Base-by-base conservation (phyloP, 345 rosid species). In the Populus pruinosa region DNA sequence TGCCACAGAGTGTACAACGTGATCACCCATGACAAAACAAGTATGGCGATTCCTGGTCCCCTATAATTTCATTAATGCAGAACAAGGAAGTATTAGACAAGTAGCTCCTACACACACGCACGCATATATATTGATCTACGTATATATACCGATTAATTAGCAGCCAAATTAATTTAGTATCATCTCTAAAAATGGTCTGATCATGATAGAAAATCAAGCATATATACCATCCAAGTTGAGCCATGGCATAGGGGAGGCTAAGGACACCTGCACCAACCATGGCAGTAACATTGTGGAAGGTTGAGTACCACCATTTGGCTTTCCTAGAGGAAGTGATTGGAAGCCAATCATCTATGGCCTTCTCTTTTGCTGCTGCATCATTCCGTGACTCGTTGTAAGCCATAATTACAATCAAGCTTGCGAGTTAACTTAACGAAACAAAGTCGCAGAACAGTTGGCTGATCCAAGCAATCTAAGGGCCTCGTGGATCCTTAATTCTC, bases 201-300 rank as follows among this genome's bases (percentile, higher is more conserved):
- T 43, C 47, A 43, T 43, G 47, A 43, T 11, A 43, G 14, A 43
- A 43, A 43, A 43, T 2, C 14, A 17, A 8, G 16, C 10, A 71
- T 23, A 35, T 21, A 17, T 89, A 89, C 98, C 98, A 92, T 84
- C 97, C 96, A 31, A 94, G 91, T 61, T 85, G 73, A 25, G 97
- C 70, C 96, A 94, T 83, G 79, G 98, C 96, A 71, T 85, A 92
- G 8, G 98, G 97, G 55, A 94, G 91, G 85, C 96, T 85, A 75
- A 94, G 94, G 55, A 94, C 96, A 18, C 97, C 98, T 53, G 98
- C 97, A 1, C 94, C 98, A 8, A 92, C 93, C 93, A 94, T 90
- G 79, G 98, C 98, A 0, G 97, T 88, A 74, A 92, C 96, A 82
- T 90, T 91, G 91, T 94, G 97, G 87, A 94, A 94, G 3, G 97